Conservation (phyloP, 108 stramenopile species). For the Nannochloropsis gaditana region DNA sequence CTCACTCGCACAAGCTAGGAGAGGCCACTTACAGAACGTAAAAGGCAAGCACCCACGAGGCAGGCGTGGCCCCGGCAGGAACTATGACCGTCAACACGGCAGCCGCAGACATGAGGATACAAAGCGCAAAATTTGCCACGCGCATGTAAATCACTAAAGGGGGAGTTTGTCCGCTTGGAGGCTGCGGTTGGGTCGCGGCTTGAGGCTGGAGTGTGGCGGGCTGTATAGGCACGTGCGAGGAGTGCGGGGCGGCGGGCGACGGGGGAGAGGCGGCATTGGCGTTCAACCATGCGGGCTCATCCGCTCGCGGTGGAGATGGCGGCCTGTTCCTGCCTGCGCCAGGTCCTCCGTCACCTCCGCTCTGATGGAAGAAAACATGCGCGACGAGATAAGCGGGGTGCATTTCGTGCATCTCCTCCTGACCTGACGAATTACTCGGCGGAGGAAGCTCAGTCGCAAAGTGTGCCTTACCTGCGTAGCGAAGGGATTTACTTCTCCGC, state of each 20-base stretch:
- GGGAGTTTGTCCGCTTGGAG: constrained; percentile 30
- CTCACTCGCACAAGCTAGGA: neutral
- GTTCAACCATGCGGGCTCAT: neutral
- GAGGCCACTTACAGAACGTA: constrained; percentile 36
- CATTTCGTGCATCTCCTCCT: too few species aligned
- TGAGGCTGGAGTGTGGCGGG: constrained; percentile 16
- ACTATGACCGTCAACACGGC: constrained; percentile 25
- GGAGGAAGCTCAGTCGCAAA: too few species aligned
- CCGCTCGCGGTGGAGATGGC: neutral
- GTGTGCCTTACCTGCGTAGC: neutral
- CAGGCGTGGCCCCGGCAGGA: constrained; percentile 6
- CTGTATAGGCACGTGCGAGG: constrained; percentile 1
- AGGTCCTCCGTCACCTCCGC: constrained; percentile 10
- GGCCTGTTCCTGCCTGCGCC: neutral
- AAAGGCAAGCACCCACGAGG: constrained; percentile 31
- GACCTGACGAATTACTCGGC: too few species aligned
- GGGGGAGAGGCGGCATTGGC: neutral
- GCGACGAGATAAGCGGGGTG: too few species aligned
- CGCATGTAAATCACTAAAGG: constrained; percentile 44
- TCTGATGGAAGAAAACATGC: neutral
- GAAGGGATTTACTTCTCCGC: neutral
- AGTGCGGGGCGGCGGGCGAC: neutral
- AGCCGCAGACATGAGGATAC: constrained; percentile 29
- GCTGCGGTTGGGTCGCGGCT: neutral
- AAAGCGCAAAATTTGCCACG: constrained; percentile 39